Percentiles rank a stretch among this genome's conserved stretches.
These are phyloP conservation scores for Spiraea crenata DNA, from an alignment of 331 rosid genomes.

Conservation along the genomic window DNA sequence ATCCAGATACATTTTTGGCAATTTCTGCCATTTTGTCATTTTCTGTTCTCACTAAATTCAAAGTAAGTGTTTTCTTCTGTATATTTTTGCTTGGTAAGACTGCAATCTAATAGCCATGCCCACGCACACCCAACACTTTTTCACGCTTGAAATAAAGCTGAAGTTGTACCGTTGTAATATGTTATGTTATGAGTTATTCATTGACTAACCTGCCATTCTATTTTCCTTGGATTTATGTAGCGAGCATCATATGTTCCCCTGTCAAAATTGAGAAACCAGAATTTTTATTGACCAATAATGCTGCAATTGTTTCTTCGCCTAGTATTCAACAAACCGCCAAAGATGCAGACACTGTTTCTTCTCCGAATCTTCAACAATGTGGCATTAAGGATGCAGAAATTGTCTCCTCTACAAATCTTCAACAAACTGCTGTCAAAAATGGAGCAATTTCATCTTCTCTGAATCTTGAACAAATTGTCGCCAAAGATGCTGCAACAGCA, in stretches of 20 bases:
- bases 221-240: slow-evolving; percentile 12
- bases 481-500: slow-evolving; percentile 1
- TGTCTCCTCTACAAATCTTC: slow-evolving; percentile 26
- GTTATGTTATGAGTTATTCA: not conserved
- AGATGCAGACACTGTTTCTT: not conserved
- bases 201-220: not conserved
- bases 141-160: not conserved
- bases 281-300: slow-evolving; percentile 12
- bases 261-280: slow-evolving; percentile 25
- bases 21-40: not conserved
- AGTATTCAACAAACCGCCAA: slow-evolving; percentile 21
- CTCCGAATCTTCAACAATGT: slow-evolving; percentile 22
- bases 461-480: slow-evolving; percentile 21
- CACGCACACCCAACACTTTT: not conserved
- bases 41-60: not conserved
- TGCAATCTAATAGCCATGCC: not conserved
- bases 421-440: not conserved
- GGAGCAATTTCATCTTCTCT: slow-evolving; percentile 6
- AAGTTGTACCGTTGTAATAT: not conserved
- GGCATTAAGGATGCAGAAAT: not conserved
- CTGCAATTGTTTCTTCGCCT: slow-evolving; percentile 6
- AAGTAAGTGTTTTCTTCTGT: not conserved
- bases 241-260: not conserved
- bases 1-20: not conserved
- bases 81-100: not conserved